Percentiles rank a stretch among this genome's conserved stretches.
These are phyloP conservation scores for Leucosporidium scottii DNA, from an alignment of 768 basidiomycete species.

Conservation along the genomic window DNA sequence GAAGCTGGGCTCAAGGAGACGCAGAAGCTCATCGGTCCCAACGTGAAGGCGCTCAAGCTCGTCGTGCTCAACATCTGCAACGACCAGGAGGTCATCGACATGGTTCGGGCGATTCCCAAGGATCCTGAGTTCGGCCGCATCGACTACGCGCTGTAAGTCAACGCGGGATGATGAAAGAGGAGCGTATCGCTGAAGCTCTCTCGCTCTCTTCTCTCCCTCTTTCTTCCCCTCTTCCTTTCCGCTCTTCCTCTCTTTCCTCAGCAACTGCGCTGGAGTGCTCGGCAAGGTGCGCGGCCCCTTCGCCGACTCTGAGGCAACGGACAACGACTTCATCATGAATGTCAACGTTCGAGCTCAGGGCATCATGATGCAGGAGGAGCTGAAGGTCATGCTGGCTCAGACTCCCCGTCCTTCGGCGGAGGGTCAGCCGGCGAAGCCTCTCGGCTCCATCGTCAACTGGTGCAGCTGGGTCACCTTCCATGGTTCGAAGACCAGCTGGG, in stretches of 20 bases:
- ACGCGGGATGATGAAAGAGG: neutral
- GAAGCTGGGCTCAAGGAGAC: neutral
- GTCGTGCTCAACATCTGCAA: neutral
- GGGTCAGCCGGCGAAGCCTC: neutral
- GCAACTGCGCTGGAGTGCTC: neutral
- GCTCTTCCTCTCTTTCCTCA: neutral
- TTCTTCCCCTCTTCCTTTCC: too few relatives aligned
- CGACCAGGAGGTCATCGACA: constrained; percentile 7
- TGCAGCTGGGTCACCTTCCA: neutral
- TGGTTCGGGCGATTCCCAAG: constrained; percentile 3
- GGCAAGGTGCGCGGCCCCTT: neutral
- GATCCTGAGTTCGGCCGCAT: constrained; percentile 2
- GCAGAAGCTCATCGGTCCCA: neutral
- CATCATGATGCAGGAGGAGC: constrained; percentile 1
- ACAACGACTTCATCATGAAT: constrained; percentile 2
- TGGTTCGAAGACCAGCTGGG: neutral
- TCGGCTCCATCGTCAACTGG: neutral
- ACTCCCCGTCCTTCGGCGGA: neutral
- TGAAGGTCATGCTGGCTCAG: constrained; percentile 3
- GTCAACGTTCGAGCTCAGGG: neutral
- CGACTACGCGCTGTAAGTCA: constrained; percentile 1
- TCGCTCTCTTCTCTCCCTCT: neutral
- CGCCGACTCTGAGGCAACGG: neutral
- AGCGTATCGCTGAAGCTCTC: neutral
- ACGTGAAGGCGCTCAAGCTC: neutral